Base-by-base conservation (phyloP, 139 green algal species). In the Picochlorum sp. region DNA sequence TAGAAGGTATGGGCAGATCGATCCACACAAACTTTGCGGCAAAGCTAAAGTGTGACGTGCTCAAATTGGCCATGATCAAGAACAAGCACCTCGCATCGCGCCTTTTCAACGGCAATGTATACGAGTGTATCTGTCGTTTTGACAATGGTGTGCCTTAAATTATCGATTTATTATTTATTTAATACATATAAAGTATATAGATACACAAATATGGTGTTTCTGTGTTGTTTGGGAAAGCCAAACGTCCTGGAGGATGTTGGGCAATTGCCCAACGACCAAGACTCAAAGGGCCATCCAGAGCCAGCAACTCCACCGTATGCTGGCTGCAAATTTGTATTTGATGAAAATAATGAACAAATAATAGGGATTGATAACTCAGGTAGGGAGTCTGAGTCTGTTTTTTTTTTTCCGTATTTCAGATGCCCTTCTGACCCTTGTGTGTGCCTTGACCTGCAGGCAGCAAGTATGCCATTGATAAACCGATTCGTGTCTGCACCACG, bases 61-160 rank as follows among this genome's bases (percentile, higher is more conserved):
- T 99, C 44, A 97, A 98, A 83, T 84, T 99, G 32, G 91, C 92
- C 11, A 96, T 98, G 91, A 92, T 98, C 58, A 98, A 98, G 73
- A 98, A 94, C 16, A 68, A 84, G 65, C 78, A 87, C 13, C 66
- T 98, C 15, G 92, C 92, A 1, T 63, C 81, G 23, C 76, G 64
- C 32, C 76, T 98, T 32, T 95, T 97, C 61, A 62, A 65, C 3
- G 90, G 92, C 9, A 62, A 79, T 2, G 73, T 97, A 6, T 98
- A 96, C 67, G 92, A 98, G 63, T 97, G 88, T 66, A 75, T 98
- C n/a, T 98, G 92, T 71, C 52, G 66, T 10, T 78, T 71, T 49
- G 66, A 78, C 28, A 24, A 54, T 26, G 47, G 6, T 54, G 47
- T 20, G 11, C 47, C 47, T 15, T 41, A 13, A 41, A 30, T 30